These are phyloP conservation scores for Globisporangium nagaii DNA, from an alignment of 352 stramenopile species.

Conservation along the genomic window DNA sequence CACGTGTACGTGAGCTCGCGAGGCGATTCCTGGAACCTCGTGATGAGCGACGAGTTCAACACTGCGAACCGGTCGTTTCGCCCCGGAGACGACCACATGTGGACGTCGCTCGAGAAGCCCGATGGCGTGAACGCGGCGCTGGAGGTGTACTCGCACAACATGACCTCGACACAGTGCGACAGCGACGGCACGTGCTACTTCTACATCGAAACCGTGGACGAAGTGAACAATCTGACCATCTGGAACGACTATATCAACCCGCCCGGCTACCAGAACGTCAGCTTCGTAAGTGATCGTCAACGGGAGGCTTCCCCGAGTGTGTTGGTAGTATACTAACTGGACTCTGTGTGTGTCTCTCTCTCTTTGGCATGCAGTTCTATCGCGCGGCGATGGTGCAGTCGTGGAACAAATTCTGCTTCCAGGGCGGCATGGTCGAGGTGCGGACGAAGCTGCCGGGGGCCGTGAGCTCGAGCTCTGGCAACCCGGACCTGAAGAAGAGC, in stretches of 20 bases:
- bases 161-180: slow-evolving; percentile 43
- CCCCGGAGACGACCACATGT: slow-evolving; percentile 45
- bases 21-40: slow-evolving; percentile 45
- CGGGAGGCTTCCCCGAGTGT: too few relatives aligned
- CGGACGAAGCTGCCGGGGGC: slow-evolving; percentile 34
- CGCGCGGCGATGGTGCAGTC: slow-evolving; percentile 77
- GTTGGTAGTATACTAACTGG: background rate
- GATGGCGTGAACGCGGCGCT: slow-evolving; percentile 55
- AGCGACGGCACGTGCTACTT: slow-evolving; percentile 36
- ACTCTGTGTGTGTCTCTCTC: background rate
- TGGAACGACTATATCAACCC: slow-evolving; percentile 59
- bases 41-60: slow-evolving; percentile 73
- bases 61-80: slow-evolving; percentile 42
- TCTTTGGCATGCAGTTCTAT: too few relatives aligned
- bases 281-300: slow-evolving; percentile 35
- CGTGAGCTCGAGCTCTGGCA: slow-evolving; percentile 9
- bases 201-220: slow-evolving; percentile 38
- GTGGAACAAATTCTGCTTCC: slow-evolving; percentile 96
- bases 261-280: slow-evolving; percentile 33
- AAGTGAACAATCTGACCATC: slow-evolving; percentile 39
- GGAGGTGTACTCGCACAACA: slow-evolving; percentile 53
- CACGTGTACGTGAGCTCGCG: slow-evolving; percentile 44
- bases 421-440: slow-evolving; percentile 88
- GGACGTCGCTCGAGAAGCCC: slow-evolving; percentile 55
- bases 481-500: slow-evolving; percentile 19